Evolutionary conservation across 2,329 filamentous ascomycete species (phyloP).

Genomic region (Monilinia polystroma): DNA sequence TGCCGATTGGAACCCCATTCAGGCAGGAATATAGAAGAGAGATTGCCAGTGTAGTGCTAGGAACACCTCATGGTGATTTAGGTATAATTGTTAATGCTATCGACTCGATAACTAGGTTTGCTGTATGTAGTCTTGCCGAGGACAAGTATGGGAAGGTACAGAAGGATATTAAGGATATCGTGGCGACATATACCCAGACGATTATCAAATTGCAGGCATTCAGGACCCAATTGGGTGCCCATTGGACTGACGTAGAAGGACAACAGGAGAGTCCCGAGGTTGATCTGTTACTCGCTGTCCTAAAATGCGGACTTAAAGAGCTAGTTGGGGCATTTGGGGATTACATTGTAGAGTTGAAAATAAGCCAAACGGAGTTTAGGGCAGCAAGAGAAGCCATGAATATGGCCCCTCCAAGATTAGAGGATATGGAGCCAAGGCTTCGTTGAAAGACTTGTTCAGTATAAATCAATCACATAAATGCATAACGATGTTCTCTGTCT

Average conservation of each 20-base stretch:
- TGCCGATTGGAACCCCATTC: conserved; percentile 66
- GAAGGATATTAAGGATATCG: conserved; percentile 70
- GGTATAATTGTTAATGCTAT: conserved; percentile 69
- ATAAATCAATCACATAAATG: conserved; percentile 14
- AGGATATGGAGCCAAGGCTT: conserved; percentile 17
- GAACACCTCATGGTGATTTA: conserved; percentile 68
- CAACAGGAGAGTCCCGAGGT: conserved; percentile 61
- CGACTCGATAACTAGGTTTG: conserved; percentile 66
- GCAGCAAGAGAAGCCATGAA: conserved; percentile 63
- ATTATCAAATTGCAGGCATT: conserved; percentile 70
- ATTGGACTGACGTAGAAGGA: conserved; percentile 74
- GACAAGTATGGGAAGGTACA: conserved; percentile 87
- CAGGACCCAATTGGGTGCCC: conserved; percentile 55
- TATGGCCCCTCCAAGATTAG: conserved; percentile 9
- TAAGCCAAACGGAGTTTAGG: conserved; percentile 69
- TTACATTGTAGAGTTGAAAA: conserved; percentile 68
- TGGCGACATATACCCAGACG: conserved; percentile 69
- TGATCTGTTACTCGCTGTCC: conserved; percentile 62
- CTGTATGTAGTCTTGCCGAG: conserved; percentile 72
- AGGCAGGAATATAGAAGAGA: conserved; percentile 66
- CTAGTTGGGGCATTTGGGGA: conserved; percentile 71
- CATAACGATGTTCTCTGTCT: background rate
- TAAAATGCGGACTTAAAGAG: conserved; percentile 64
- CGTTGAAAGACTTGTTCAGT: conserved; percentile 10
- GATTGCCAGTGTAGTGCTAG: conserved; percentile 67